Percentiles rank a stretch among this genome's conserved stretches.
phyloP scores from a whole-genome alignment of 768 basidiomycete genomes.

The Leucogyrophana mollusca region DNA sequence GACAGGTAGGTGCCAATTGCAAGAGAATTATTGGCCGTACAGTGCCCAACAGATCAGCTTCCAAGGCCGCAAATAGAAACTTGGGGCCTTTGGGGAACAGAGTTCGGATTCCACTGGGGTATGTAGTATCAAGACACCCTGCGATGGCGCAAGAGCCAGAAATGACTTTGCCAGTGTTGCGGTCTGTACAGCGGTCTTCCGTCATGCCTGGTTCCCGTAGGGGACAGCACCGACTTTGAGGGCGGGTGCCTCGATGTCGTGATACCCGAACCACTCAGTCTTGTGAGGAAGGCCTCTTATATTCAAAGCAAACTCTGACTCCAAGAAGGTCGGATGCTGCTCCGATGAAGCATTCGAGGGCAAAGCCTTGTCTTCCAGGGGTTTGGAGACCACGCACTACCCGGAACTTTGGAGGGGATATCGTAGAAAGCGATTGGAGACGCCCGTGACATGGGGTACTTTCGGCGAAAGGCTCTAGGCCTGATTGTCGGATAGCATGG shows the following conservation, averaged over 20 bases:
- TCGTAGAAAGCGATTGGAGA: constrained; percentile 34
- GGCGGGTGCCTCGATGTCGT: constrained; percentile 25
- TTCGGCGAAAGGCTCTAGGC: no score
- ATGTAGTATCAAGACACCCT: constrained; percentile 34
- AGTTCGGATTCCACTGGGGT: constrained; percentile 24
- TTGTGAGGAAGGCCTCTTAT: constrained; percentile 32
- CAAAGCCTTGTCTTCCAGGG: constrained; percentile 35
- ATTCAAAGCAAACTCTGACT: constrained; percentile 27
- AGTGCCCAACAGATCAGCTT: neutral
- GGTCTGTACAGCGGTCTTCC: constrained; percentile 26
- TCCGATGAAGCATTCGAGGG: neutral
- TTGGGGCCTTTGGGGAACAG: constrained; percentile 21
- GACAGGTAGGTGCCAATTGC: no score
- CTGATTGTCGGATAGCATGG: no score
- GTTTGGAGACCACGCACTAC: constrained; percentile 36
- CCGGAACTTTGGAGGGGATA: constrained; percentile 28
- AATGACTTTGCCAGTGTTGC: constrained; percentile 23
- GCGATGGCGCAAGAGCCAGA: constrained; percentile 32
- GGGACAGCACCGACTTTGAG: constrained; percentile 25
- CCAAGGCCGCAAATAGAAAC: constrained; percentile 20
- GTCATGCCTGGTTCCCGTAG: constrained; percentile 9
- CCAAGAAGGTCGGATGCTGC: neutral
- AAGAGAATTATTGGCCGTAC: no score
- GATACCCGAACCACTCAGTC: constrained; percentile 33
- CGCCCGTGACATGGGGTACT: no score